These are phyloP conservation scores for Phytophthora cactorum DNA, from an alignment of 352 stramenopile genomes.

Conservation along the genomic window DNA sequence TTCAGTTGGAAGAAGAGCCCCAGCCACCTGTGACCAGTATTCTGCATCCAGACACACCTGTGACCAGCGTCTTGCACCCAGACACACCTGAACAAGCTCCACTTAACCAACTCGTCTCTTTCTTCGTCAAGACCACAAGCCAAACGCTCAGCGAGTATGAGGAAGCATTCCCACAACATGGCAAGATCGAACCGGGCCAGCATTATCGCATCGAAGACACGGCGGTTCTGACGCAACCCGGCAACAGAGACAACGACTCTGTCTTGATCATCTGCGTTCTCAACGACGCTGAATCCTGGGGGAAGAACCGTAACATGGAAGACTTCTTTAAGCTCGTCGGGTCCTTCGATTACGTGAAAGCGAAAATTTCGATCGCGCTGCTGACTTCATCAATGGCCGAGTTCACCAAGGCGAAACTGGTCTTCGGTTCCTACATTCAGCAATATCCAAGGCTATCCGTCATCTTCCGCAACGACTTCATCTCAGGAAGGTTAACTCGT, in stretches of 20 bases:
- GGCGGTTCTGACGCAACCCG: conserved; percentile 1
- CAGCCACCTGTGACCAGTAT: conserved; percentile 5
- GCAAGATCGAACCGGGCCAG: conserved; percentile 21
- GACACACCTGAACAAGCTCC: conserved; percentile 13
- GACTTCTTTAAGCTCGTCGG: conserved; percentile 43
- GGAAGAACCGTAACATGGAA: conserved; percentile 19
- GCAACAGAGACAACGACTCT: conserved; percentile 18
- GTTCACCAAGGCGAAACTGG: conserved; percentile 26
- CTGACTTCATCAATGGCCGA: conserved; percentile 44
- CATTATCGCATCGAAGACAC: conserved; percentile 32
- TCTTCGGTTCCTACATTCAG: conserved; percentile 26
- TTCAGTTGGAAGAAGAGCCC: background rate
- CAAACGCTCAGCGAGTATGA: conserved; percentile 13
- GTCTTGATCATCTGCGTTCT: conserved; percentile 39
- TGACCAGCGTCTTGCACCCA: conserved; percentile 23
- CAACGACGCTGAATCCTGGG: conserved; percentile 44
- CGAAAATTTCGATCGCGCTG: conserved; percentile 42
- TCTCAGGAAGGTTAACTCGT: conserved; percentile 20
- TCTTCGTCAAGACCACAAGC: conserved; percentile 11
- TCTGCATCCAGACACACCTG: background rate
- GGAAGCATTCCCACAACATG: conserved; percentile 26
- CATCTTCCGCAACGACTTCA: conserved; percentile 50
- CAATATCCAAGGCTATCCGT: conserved; percentile 36
- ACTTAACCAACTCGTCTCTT: conserved; percentile 15
- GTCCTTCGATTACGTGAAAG: conserved; percentile 33